Evolutionary conservation across 1,139 yeast species (phyloP).

Genomic region (Scheffersomyces titani): DNA sequence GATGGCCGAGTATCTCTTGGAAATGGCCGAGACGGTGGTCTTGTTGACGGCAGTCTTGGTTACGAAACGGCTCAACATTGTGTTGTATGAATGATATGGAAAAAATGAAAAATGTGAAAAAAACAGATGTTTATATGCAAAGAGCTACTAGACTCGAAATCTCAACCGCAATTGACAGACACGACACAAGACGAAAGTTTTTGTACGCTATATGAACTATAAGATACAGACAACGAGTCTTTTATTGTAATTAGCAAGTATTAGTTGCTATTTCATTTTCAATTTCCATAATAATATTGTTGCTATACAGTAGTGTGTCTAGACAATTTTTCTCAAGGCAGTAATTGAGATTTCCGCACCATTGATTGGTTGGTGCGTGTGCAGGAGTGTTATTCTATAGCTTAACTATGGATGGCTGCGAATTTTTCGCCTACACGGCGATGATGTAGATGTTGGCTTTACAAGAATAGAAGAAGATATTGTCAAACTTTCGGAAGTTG

Average conservation of each 20-base stretch:
- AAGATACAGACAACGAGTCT: neutral
- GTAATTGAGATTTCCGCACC: slow-evolving; percentile 13
- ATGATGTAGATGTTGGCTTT: neutral
- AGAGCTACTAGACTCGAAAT: neutral
- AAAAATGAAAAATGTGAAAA: neutral
- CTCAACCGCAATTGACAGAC: neutral
- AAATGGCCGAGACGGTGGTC: slow-evolving; percentile 9
- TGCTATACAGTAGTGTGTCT: neutral
- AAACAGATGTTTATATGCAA: neutral
- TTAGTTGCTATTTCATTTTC: neutral
- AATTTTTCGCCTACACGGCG: neutral
- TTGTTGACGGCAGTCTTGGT: neutral
- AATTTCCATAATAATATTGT: neutral
- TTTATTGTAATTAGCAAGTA: neutral
- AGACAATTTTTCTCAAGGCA: neutral
- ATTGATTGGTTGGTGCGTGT: slow-evolving; percentile 22
- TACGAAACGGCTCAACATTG: neutral
- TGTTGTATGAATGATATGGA: neutral
- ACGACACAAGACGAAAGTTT: neutral
- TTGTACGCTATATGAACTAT: neutral
- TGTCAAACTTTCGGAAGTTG: neutral
- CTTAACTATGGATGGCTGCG: neutral
- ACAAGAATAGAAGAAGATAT: neutral
- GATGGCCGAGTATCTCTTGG: slow-evolving; percentile 39
- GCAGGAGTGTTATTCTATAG: slow-evolving; percentile 5